phyloP scores from a whole-genome alignment of 1,139 yeast species.

The Eremothecium sinecaudum region DNA sequence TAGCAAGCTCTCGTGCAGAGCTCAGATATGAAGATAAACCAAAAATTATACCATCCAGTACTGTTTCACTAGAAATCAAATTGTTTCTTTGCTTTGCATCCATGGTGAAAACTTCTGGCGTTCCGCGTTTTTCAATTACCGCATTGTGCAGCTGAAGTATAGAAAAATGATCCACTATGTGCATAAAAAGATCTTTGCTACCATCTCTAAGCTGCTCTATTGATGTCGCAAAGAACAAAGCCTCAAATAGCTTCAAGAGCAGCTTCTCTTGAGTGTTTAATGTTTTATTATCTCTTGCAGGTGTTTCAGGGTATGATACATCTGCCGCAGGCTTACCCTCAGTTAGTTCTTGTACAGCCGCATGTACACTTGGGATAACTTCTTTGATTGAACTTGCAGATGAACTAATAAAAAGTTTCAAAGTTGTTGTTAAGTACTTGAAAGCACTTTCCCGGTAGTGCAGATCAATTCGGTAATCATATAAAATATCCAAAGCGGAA shows the following conservation, averaged over 20 bases:
- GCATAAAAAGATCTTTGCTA: conserved; percentile 51
- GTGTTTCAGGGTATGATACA: conserved; percentile 32
- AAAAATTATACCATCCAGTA: conserved; percentile 65
- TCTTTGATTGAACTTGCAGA: conserved; percentile 53
- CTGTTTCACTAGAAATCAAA: conserved; percentile 56
- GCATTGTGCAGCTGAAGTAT: conserved; percentile 69
- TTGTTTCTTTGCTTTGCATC: conserved; percentile 73
- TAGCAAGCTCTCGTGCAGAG: conserved; percentile 63
- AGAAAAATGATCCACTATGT: conserved; percentile 71
- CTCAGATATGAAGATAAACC: conserved; percentile 73
- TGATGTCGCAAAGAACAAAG: conserved; percentile 66
- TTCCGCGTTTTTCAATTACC: conserved; percentile 59
- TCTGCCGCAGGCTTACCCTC: conserved; percentile 36
- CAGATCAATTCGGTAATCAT: conserved; percentile 53
- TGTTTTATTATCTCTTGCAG: conserved; percentile 40
- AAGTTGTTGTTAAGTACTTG: conserved; percentile 55
- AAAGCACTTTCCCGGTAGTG: conserved; percentile 74
- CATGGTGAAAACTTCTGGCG: conserved; percentile 62
- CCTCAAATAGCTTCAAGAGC: conserved; percentile 48
- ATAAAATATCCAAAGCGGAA: conserved; percentile 57
- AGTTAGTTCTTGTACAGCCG: conserved; percentile 43
- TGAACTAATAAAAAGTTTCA: conserved; percentile 57
- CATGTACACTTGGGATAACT: conserved; percentile 39
- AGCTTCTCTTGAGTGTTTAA: conserved; percentile 46
- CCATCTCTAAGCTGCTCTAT: conserved; percentile 66